A percentile compares a stretch with the other conserved stretches of the same genome.
Evolutionary conservation across 2,329 filamentous ascomycete species (phyloP).

Genomic region (Coleophoma crateriformis): DNA sequence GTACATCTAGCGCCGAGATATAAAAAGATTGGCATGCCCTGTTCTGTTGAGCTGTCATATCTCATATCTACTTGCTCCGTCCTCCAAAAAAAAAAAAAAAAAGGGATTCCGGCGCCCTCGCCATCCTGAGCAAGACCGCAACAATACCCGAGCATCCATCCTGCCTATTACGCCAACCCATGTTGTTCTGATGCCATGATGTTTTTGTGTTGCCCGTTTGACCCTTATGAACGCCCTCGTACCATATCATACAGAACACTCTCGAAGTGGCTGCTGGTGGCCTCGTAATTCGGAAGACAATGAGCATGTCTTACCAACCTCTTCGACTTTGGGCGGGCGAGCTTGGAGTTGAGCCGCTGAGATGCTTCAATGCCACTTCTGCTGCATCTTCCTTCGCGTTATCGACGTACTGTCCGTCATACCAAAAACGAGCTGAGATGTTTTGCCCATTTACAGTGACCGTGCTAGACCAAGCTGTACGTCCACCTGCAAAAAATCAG

Average conservation of each 20-base stretch:
- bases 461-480: constrained; percentile 83
- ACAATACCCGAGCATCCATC: constrained; percentile 20
- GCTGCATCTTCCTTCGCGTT: constrained; percentile 91
- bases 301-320: constrained; percentile 28
- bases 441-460: constrained; percentile 65
- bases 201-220: constrained; percentile 13
- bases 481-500: constrained; percentile 55
- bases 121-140: constrained; percentile 18
- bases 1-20: too few relatives aligned
- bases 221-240: constrained; percentile 8
- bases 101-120: constrained; percentile 18
- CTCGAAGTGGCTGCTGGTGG: constrained; percentile 5
- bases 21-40: background rate
- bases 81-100: background rate
- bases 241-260: constrained; percentile 22
- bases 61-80: background rate
- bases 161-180: constrained; percentile 19
- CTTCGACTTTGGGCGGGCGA: constrained; percentile 34
- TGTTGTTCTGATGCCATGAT: constrained; percentile 10
- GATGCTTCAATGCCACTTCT: constrained; percentile 64
- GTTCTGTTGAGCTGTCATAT: constrained; percentile 7
- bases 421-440: constrained; percentile 79
- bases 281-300: constrained; percentile 17
- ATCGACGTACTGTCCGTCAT: constrained; percentile 81
- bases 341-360: constrained; percentile 36